phyloP scores from a whole-genome alignment of 192 early-diverging fungal genomes.

The Pilobolus umbonatus region DNA sequence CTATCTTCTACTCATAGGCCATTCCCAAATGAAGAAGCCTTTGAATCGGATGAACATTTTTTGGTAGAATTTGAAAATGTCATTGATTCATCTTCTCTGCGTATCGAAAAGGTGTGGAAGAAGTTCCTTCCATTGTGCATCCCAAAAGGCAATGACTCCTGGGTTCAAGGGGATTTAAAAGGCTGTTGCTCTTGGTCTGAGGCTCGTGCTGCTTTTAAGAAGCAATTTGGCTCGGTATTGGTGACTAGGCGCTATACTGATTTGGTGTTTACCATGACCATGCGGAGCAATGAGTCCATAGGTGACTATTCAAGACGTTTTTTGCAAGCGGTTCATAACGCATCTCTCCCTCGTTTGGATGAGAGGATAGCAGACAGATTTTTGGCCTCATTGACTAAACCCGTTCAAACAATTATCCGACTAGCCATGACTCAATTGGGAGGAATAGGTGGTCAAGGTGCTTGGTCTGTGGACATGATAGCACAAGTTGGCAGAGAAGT shows the following conservation, averaged over 20 bases:
- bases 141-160: background rate
- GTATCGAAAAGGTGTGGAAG: background rate
- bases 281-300: background rate
- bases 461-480: background rate
- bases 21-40: background rate
- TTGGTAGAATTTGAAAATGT: background rate
- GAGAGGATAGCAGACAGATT: background rate
- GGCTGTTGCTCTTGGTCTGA: background rate
- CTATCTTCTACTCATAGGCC: background rate
- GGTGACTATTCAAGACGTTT: background rate
- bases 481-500: background rate
- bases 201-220: background rate
- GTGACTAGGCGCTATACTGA: background rate
- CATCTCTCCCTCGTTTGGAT: background rate
- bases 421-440: background rate
- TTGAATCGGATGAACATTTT: background rate
- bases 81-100: background rate
- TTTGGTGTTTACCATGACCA: background rate
- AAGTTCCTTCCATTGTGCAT: background rate
- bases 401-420: background rate
- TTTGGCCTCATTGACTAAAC: background rate
- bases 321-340: background rate
- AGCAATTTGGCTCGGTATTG: background rate
- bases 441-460: background rate
- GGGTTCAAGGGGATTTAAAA: background rate